Evolutionary conservation across 169 alveolate species (phyloP), one percentile per base, ranked within the genome.

Genomic region (Theileria orientalis): DNA sequence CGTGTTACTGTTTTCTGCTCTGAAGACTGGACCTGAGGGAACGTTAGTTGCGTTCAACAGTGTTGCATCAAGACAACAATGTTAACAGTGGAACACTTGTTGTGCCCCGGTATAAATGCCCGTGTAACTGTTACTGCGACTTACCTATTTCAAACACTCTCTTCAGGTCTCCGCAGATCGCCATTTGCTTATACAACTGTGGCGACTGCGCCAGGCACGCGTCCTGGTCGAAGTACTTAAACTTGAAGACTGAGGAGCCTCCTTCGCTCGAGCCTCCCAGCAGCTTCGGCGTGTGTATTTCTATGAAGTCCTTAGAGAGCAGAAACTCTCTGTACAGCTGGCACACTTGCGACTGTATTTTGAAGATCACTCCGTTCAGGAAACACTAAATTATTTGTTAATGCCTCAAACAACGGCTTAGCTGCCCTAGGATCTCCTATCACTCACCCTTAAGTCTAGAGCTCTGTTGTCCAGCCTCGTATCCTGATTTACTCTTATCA

Each of bases 191-290:
- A 94, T 97, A 96, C 54, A 98, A 93, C 90, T 98, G 99, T 16
- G 99, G 99, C 19, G 99, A 95, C 90, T 98, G 99, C 30, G 99
- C 99, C 59, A 98, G 89, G 59, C 85, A 90, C 0, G 91, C 94
- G 37, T 87, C 85, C 51, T 92, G 67, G 56, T 92, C 94, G 86
- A 98, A 98, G 84, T 98, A 98, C 74, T 95, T 87, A 35, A 96
- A 85, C 75, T 93, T 94, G 88, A 97, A 98, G 35, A 96, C 99
- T 56, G 92, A 89, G 49, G 99, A 96, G 23, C 99, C 99, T 41
- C 99, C 99, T 92, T 98, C 99, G 32, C 99, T 94, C 41, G 99
- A 97, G 9, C 99, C 99, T 27, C 98, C 99, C 35, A 98, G 90
- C 47, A 98, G 86, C 90, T 98, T 98, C 0, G 99, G 99, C 2